Conservation (phyloP, 371 early-diverging fungal genomes). For the Saksenaea vasiformis region DNA sequence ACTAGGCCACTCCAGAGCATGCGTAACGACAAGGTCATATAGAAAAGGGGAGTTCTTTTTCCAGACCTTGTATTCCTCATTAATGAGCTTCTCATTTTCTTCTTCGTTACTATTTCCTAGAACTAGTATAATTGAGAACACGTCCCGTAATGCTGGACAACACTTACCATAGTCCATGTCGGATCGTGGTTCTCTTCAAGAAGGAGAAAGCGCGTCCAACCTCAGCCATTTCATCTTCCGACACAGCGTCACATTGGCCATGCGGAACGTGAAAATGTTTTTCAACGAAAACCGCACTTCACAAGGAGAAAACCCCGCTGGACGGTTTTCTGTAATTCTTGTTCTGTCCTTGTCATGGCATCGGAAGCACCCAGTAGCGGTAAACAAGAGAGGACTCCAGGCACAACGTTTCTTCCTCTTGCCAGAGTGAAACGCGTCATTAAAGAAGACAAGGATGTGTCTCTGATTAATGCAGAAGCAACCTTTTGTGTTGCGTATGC, state of each 20-base stretch:
- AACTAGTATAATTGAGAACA: background rate
- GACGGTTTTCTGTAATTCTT: background rate
- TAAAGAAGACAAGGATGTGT: constrained; percentile 81
- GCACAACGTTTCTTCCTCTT: constrained; percentile 64
- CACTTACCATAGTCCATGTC: constrained; percentile 1
- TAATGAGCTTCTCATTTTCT: constrained; percentile 82
- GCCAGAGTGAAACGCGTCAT: constrained; percentile 85
- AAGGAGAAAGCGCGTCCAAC: background rate
- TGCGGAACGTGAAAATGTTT: no score
- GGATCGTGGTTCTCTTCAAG: constrained; percentile 1
- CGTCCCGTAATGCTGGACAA: background rate
- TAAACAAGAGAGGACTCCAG: constrained; percentile 40
- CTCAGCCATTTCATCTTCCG: background rate
- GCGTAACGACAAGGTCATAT: constrained; percentile 98
- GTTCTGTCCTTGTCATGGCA: background rate
- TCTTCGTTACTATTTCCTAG: constrained; percentile 18
- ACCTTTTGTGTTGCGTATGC: constrained; percentile 77
- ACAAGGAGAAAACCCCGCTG: no score
- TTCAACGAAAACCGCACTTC: no score
- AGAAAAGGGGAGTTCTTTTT: constrained; percentile 99
- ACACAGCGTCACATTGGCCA: background rate
- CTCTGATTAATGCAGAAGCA: constrained; percentile 71
- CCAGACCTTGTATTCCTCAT: constrained; percentile 99
- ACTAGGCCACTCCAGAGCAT: constrained; percentile 98
- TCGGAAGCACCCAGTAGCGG: constrained; percentile 1